Conservation (phyloP, 1,139 yeast species). For the Geotrichum klebahnii region DNA sequence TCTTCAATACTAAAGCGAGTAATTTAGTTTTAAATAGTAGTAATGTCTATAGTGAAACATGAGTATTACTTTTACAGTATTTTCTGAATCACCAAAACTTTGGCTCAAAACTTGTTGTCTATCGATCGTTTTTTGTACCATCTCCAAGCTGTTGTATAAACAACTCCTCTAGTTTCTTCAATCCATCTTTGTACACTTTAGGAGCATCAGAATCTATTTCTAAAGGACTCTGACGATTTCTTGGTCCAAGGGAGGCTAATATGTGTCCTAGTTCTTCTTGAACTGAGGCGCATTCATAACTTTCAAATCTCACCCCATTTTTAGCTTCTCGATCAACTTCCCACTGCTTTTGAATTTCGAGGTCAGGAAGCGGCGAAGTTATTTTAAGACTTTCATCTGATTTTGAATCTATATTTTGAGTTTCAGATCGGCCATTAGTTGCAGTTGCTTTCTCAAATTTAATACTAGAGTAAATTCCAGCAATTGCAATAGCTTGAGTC, state of each 20-base stretch:
- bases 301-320: not conserved
- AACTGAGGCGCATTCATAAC: not conserved
- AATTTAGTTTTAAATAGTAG: too few species aligned
- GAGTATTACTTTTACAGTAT: not conserved
- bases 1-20: too few species aligned
- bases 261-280: not conserved
- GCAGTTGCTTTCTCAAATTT: not conserved
- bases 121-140: not conserved
- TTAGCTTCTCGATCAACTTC: not conserved
- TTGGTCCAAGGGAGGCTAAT: not conserved
- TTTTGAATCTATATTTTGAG: too few species aligned
- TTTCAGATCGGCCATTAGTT: too few species aligned
- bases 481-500: conserved; percentile 3
- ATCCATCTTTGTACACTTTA: not conserved
- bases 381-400: not conserved
- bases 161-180: not conserved
- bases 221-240: not conserved
- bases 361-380: not conserved
- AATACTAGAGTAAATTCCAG: conserved; percentile 1
- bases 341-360: not conserved
- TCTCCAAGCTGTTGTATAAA: not conserved
- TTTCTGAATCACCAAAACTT: not conserved
- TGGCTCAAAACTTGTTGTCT: too few species aligned
- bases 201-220: conserved; percentile 2
- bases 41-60: too few species aligned